Percentiles rank a stretch among this genome's conserved stretches.
Evolutionary conservation across 2,329 filamentous ascomycete genomes (phyloP).

Genomic region (Botrytis fragariae): DNA sequence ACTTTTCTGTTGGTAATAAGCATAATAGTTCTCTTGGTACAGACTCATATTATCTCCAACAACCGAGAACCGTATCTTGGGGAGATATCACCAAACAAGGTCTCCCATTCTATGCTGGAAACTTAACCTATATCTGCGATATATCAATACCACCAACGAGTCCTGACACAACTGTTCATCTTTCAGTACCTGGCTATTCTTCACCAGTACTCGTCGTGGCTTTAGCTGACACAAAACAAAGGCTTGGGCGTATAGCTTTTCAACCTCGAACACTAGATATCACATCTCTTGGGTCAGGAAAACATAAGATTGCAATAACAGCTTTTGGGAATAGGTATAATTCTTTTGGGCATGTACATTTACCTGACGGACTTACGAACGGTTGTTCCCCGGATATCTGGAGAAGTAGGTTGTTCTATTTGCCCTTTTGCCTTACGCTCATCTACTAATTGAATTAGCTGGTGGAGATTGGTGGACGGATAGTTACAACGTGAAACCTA

Average conservation of each 20-base stretch:
- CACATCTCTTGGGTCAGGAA: constrained; percentile 22
- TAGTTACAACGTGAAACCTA: constrained; percentile 26
- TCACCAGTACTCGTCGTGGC: constrained; percentile 31
- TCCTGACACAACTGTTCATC: background rate
- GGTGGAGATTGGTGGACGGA: constrained; percentile 32
- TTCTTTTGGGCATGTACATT: constrained; percentile 35
- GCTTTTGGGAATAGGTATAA: constrained; percentile 37
- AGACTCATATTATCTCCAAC: background rate
- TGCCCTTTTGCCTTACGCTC: background rate
- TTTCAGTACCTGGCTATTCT: constrained; percentile 24
- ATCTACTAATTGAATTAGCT: constrained; percentile 18
- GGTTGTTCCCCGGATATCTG: constrained; percentile 30
- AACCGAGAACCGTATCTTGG: constrained; percentile 26
- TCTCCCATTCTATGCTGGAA: constrained; percentile 37
- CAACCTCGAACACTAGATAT: constrained; percentile 32
- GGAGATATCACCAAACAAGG: constrained; percentile 35
- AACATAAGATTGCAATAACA: constrained; percentile 30
- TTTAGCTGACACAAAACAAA: constrained; percentile 4
- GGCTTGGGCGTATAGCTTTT: constrained; percentile 32
- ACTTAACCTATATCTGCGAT: constrained; percentile 31
- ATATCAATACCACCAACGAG: constrained; percentile 17
- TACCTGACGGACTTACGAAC: constrained; percentile 28
- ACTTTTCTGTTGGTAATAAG: constrained; percentile 32
- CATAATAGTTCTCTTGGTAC: background rate
- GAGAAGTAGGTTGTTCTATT: constrained; percentile 28